A percentile compares a stretch with the other conserved stretches of the same genome.
phyloP scores from a whole-genome alignment of 345 rosid species.

The Garcia nutans region DNA sequence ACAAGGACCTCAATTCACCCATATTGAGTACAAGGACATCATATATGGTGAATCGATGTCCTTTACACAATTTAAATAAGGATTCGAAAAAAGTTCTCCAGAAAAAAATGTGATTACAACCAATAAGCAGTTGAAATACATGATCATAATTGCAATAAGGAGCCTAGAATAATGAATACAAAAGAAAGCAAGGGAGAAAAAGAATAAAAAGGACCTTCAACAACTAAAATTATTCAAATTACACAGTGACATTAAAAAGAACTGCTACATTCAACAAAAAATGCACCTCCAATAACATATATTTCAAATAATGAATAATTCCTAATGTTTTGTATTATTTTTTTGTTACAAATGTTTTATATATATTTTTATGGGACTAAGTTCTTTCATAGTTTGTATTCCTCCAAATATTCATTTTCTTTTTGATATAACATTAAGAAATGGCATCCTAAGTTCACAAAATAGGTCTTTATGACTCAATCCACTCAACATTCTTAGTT shows the following conservation, averaged over 20 bases:
- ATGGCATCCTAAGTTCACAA: background rate
- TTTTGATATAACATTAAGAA: no score
- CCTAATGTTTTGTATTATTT: background rate
- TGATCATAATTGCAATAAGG: no score
- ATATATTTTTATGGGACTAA: background rate
- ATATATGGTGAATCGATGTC: no score
- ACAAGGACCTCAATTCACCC: no score
- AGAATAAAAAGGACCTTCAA: no score
- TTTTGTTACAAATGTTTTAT: background rate
- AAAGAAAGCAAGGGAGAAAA: background rate
- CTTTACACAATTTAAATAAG: no score
- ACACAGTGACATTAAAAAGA: background rate
- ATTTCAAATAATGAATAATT: background rate
- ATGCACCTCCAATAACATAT: background rate
- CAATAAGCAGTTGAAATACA: no score
- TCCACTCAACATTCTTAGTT: no score
- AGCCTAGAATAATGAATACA: background rate
- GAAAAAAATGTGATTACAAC: no score
- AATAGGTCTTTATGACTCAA: no score
- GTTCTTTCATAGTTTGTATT: background rate
- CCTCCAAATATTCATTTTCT: background rate
- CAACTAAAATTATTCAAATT: background rate
- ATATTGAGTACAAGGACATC: no score
- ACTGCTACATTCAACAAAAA: background rate
- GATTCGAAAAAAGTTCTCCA: no score